phyloP scores from a whole-genome alignment of 441 rosid species.

The Bocquillonia castaneifolia region DNA sequence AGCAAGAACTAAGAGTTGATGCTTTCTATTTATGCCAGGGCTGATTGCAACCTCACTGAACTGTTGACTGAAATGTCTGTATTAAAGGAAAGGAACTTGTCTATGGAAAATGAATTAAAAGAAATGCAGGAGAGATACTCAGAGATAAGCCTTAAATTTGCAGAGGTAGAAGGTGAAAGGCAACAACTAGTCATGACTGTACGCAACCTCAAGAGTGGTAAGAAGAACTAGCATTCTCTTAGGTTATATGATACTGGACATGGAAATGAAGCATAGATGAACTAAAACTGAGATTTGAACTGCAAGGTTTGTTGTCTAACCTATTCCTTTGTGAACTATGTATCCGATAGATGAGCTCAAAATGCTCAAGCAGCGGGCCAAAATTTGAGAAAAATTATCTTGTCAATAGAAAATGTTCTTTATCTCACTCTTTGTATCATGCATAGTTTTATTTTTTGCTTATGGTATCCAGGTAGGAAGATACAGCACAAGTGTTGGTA shows the following conservation, averaged over 20 bases:
- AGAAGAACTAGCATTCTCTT: conserved; percentile 46
- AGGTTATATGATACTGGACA: conserved; percentile 14
- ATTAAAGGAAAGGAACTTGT: conserved; percentile 51
- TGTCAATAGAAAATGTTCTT: conserved; percentile 3
- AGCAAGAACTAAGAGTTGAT: conserved; percentile 31
- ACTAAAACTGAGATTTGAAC: conserved; percentile 14
- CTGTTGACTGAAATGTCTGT: conserved; percentile 39
- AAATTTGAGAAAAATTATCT: conserved; percentile 4
- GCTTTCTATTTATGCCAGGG: conserved; percentile 28
- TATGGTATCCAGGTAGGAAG: not conserved
- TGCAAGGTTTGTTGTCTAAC: conserved; percentile 14
- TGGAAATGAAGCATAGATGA: conserved; percentile 15
- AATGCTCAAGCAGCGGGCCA: not conserved
- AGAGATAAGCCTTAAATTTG: conserved; percentile 86
- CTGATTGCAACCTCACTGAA: conserved; percentile 36
- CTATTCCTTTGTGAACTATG: not conserved
- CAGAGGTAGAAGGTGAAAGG: conserved; percentile 95
- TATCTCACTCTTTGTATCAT: not conserved
- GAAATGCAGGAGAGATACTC: conserved; percentile 85
- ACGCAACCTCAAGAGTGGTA: conserved; percentile 65
- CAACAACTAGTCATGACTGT: conserved; percentile 88
- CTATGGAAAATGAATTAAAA: conserved; percentile 66
- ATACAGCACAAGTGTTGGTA: not conserved
- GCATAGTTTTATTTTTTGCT: not conserved
- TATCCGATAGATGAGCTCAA: not conserved